Evolutionary conservation across 352 stramenopile species (phyloP), one percentile per base, ranked within the genome.

Genomic region (Phytopythium chamaehyphon): DNA sequence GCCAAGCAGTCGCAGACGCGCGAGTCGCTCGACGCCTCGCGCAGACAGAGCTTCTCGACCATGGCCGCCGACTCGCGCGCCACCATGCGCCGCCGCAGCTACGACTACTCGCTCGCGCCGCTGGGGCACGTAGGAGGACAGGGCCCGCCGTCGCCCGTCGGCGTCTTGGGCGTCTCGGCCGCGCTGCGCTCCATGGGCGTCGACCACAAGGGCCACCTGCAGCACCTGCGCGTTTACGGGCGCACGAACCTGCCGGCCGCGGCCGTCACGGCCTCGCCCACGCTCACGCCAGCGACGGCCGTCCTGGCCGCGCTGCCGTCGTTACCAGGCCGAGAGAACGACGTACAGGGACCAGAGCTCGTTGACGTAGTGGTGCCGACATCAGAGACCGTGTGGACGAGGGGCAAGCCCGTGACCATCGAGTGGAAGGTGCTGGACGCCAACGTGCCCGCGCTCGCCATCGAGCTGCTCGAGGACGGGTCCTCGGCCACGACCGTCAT

Each of bases 391-490:
- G 67, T 86, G n/a, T 94, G 83, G 83, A 84, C 73, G 21, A 74
- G 83, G 26, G 83, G 83, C 33, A 77, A 82, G 42, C 67, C 78
- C 3, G 79, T 85, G 15, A 54, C 55, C n/a, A 86, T 94, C 22
- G 67, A 87, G 64, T 94, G 83, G 83, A 73, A 69, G 18, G 71
- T 88, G 24, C 51, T 89, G 28, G 83, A 94, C 42, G 26, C 37
- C 1, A 55, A 53, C 14, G 68, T 90, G 23, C 26, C 73, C 2
- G 61, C 37, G 23, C 62, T 94, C 0, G 55, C 66, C 50, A 92
- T 94, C 48, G 82, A 91, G 46, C 62, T 94, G 19, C 54, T 89
- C 24, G 71, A 90, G 47, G 61, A 79, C 23, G 81, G 81, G 2
- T 80, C 74, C 21, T 71, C 57, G 14, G 83, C 79, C 8, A 86